phyloP scores from a whole-genome alignment of 805 yeast genomes.

The baker's yeast (Saccharomyces cerevisiae) region DNA sequence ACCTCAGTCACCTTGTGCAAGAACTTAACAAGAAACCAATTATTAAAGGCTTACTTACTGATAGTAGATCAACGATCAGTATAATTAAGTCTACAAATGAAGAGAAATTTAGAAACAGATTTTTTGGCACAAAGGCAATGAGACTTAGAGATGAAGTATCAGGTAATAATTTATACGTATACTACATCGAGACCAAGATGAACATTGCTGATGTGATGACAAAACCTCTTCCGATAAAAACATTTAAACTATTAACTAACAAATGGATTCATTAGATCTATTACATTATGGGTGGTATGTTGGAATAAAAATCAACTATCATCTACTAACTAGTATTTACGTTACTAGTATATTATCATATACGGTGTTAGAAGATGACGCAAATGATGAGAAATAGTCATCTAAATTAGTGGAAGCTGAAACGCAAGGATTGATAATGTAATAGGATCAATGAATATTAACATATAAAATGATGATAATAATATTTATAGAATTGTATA shows the following conservation, averaged over 20 bases:
- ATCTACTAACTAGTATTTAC: not conserved
- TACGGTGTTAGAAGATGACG: not conserved
- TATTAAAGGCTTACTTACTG: not conserved
- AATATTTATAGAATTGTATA: no score
- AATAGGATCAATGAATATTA: not conserved
- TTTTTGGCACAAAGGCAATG: slow-evolving; percentile 5
- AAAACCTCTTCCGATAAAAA: slow-evolving; percentile 1
- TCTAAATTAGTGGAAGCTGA: not conserved
- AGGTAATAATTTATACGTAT: not conserved
- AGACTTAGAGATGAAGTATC: slow-evolving; percentile 2
- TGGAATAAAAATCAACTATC: not conserved
- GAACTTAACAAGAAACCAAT: not conserved
- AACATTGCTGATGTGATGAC: slow-evolving; percentile 3
- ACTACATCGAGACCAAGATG: slow-evolving; percentile 1
- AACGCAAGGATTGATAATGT: not conserved
- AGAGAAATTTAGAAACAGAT: slow-evolving; percentile 1
- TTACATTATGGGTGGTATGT: not conserved
- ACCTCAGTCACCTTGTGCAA: not conserved
- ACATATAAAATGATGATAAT: not conserved
- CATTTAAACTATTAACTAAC: not conserved
- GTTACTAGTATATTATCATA: not conserved
- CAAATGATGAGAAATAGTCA: not conserved
- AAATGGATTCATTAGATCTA: not conserved
- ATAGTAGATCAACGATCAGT: slow-evolving; percentile 1
- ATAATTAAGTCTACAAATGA: not conserved